phyloP scores from a whole-genome alignment of 208 protist genomes.

The Acanthamoeba royreba region DNA sequence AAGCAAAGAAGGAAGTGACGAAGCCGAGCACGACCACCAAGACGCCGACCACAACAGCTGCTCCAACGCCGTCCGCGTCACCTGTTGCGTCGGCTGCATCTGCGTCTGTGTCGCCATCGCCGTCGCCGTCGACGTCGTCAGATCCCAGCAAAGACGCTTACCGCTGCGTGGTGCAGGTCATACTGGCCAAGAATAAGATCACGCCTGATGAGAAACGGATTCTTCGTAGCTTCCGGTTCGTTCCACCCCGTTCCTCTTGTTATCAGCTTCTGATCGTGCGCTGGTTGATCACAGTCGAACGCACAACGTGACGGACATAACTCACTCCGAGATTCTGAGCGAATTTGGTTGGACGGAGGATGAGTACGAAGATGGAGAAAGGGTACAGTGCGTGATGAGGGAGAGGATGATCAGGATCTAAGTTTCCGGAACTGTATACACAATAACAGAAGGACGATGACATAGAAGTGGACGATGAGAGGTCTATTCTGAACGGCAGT shows the following conservation, averaged over 20 bases:
- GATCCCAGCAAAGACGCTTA: background rate
- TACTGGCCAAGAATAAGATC: background rate
- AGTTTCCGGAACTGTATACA: no score
- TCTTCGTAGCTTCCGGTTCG: background rate
- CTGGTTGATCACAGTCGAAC: background rate
- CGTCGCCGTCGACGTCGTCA: no score
- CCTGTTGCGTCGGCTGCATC: background rate
- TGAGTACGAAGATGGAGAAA: slow-evolving; percentile 41
- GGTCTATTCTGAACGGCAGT: background rate
- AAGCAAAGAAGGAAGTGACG: background rate
- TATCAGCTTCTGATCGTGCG: no score
- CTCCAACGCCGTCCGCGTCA: background rate
- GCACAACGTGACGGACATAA: background rate
- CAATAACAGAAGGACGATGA: background rate
- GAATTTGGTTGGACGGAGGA: slow-evolving; percentile 54
- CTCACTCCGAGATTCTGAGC: background rate
- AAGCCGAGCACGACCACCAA: background rate
- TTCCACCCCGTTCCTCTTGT: background rate
- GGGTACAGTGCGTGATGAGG: no score
- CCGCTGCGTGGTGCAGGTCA: background rate
- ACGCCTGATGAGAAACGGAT: background rate
- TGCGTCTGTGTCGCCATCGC: no score
- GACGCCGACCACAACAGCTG: background rate
- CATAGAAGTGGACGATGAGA: slow-evolving; percentile 13
- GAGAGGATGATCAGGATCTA: no score